phyloP scores from a whole-genome alignment of 2,329 filamentous ascomycete genomes.

The Aureobasidium pullulans region DNA sequence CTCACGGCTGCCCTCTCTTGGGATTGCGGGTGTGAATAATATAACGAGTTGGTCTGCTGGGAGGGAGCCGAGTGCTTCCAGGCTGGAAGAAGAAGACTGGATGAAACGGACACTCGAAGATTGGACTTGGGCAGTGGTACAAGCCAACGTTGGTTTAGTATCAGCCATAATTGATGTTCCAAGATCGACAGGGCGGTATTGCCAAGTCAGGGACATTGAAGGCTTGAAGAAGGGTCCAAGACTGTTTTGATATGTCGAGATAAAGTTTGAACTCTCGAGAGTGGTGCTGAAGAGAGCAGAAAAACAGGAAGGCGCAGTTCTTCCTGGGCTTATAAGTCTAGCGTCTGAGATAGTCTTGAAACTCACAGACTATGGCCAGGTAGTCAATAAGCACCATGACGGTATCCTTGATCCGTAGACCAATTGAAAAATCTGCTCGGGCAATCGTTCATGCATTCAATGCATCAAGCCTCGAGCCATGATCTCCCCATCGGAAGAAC shows the following conservation, averaged over 20 bases:
- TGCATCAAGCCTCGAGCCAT: background rate
- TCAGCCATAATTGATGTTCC: background rate
- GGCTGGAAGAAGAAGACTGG: background rate
- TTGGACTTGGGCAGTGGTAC: background rate
- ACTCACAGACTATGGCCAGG: background rate
- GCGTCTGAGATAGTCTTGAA: background rate
- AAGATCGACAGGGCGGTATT: background rate
- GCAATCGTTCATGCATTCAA: slow-evolving; percentile 5
- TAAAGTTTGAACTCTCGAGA: background rate
- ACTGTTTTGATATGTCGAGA: background rate
- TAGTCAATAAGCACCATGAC: background rate
- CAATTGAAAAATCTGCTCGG: background rate
- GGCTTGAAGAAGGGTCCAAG: background rate
- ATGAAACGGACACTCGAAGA: slow-evolving; percentile 8
- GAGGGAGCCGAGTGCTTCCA: slow-evolving; percentile 17
- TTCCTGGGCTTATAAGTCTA: background rate
- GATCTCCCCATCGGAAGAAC: background rate
- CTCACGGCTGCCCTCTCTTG: slow-evolving; percentile 23
- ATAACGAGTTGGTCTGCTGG: slow-evolving; percentile 34
- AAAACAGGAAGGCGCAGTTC: background rate
- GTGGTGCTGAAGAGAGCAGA: background rate
- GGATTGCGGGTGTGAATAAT: slow-evolving; percentile 37
- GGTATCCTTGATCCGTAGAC: background rate
- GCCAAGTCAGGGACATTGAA: slow-evolving; percentile 1
- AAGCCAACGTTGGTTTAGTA: background rate